phyloP scores from a whole-genome alignment of 768 basidiomycete genomes.

The Termitomyces eurrhizus region DNA sequence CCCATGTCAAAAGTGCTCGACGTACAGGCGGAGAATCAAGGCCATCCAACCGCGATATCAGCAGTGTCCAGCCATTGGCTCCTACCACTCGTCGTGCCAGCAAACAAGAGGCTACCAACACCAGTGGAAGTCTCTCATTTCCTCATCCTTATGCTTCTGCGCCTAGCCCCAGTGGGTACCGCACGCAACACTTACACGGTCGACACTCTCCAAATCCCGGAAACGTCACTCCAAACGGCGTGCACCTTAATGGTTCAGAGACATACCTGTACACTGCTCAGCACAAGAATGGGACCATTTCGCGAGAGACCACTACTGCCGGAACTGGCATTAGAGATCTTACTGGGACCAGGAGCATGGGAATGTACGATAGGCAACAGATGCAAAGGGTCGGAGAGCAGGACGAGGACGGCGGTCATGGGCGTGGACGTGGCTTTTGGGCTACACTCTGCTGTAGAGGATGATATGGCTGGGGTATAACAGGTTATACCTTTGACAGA shows the following conservation, averaged over 20 bases:
- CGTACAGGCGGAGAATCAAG: constrained; percentile 49
- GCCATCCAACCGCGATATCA: constrained; percentile 48
- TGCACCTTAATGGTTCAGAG: constrained; percentile 56
- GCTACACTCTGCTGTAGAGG: constrained; percentile 67
- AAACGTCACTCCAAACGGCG: constrained; percentile 36
- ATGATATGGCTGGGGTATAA: constrained; percentile 32
- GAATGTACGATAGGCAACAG: constrained; percentile 63
- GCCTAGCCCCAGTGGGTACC: constrained; percentile 54
- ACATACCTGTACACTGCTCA: constrained; percentile 60
- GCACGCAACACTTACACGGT: constrained; percentile 46
- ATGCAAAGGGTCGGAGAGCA: constrained; percentile 55
- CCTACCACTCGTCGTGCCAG: constrained; percentile 66
- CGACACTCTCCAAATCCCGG: constrained; percentile 50
- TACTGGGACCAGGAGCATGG: constrained; percentile 46
- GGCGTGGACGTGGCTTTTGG: constrained; percentile 60
- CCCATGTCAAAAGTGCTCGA: constrained; percentile 56
- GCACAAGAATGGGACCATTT: constrained; percentile 47
- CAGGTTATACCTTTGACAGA: constrained; percentile 28
- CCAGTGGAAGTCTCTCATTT: constrained; percentile 39
- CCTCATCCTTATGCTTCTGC: constrained; percentile 75
- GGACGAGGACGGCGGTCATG: constrained; percentile 63
- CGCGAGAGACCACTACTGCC: constrained; percentile 50
- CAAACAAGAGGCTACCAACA: constrained; percentile 43
- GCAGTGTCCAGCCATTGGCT: constrained; percentile 64
- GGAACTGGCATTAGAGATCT: constrained; percentile 33